Base-by-base conservation (phyloP, 768 basidiomycete species). In the Suillus clintonianus region DNA sequence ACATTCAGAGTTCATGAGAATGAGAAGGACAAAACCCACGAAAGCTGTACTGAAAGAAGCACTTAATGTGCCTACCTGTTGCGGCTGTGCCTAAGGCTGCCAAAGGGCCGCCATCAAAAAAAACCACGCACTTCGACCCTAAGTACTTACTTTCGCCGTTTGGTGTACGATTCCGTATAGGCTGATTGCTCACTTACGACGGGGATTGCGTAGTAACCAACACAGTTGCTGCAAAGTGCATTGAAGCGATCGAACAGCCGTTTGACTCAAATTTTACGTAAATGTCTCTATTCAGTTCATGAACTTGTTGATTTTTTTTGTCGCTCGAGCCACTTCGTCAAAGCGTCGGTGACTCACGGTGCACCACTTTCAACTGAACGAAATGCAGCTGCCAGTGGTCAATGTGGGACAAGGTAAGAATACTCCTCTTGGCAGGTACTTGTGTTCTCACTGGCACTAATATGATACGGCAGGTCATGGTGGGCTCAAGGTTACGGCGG, bases 401-500 rank as follows among this genome's bases (percentile, higher is more conserved):
- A 19, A 22, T 37, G 34, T 56, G 53, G 56, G 15, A 37, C 55
- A 9, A 56, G 55, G 55, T 36, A 36, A 56, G 24, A 37, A 56
- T 19, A 37, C 55, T 24, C n/a, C 4, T 56, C 17, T 39, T 22
- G 5, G 10, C 10, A 27, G 37, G 15, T 27, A 14, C 15, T 11
- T 36, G 10, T 37, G 24, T 56, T 37, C 55, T 27, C 36, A 56
- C 55, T 15, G 27, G 24, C 17, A 39, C 24, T 37, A n/a, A n/a
- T n/a, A 24, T 56, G 54, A 22, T 60, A 34, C 47, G 34, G 39
- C 34, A 22, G 50, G 30, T 19, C 36, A 32, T 22, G 74, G 74
- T 17, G 68, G 67, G 32, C 64, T 77, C 65, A 62, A 24, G 34
- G 36, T 75, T 45, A 74, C 75, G 3, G 60, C 65, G n/a, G 64